These are phyloP conservation scores for Aspergillus aculeatus DNA, from an alignment of 2,329 filamentous ascomycete genomes.

Conservation along the genomic window DNA sequence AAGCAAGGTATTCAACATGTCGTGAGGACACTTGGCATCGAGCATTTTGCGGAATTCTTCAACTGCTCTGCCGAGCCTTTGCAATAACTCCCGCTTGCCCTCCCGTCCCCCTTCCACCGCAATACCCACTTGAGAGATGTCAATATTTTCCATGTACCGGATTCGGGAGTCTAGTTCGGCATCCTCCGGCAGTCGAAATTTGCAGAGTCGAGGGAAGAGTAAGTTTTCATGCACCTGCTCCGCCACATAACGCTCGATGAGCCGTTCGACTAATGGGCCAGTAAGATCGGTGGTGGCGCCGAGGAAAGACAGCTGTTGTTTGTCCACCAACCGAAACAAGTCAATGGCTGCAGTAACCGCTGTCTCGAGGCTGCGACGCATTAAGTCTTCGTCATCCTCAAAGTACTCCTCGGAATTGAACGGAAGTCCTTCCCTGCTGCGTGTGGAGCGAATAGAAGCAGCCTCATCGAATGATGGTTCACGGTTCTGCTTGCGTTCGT, in stretches of 20 bases:
- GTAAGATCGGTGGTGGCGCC: constrained; percentile 93
- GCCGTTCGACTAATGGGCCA: constrained; percentile 82
- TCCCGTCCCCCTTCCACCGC: constrained; percentile 73
- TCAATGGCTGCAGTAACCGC: constrained; percentile 93
- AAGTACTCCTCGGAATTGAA: constrained; percentile 68
- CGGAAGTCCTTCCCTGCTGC: constrained; percentile 41
- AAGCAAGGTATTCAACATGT: constrained; percentile 81
- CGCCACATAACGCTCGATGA: constrained; percentile 92
- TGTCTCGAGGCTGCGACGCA: constrained; percentile 84
- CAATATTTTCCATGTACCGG: constrained; percentile 87
- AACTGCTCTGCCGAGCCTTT: constrained; percentile 73
- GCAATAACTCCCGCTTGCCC: constrained; percentile 77
- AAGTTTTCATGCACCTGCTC: constrained; percentile 86
- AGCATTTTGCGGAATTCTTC: constrained; percentile 87
- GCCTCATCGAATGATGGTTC: constrained; percentile 40
- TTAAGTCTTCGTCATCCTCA: constrained; percentile 87
- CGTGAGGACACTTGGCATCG: constrained; percentile 74
- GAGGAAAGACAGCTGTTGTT: constrained; percentile 86
- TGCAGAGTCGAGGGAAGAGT: constrained; percentile 78
- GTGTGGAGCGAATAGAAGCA: constrained; percentile 36
- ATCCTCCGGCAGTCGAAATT: constrained; percentile 77
- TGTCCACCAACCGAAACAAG: constrained; percentile 91
- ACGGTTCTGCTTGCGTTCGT: constrained; percentile 45
- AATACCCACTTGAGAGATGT: constrained; percentile 92
- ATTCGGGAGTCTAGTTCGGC: constrained; percentile 85